A percentile compares a stretch with the other conserved stretches of the same genome.
phyloP scores from a whole-genome alignment of 1,284 basidiomycete genomes.

The Cutaneotrichosporon sp. region DNA sequence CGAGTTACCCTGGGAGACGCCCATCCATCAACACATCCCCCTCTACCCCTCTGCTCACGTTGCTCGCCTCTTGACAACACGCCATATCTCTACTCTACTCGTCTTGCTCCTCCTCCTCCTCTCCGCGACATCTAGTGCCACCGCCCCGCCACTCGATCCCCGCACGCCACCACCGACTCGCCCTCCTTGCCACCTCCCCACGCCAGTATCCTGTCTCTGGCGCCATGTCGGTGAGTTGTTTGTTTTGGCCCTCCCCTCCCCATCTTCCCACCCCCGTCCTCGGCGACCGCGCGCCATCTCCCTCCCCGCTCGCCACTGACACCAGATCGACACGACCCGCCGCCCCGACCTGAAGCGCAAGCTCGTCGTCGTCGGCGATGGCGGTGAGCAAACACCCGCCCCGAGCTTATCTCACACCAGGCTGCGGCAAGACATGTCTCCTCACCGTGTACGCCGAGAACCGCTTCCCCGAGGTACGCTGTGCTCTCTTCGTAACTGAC shows the following conservation, averaged over 20 bases:
- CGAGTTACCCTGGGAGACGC: neutral
- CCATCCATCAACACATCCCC: neutral
- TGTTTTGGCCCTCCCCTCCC: neutral
- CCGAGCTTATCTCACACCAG: conserved; percentile 30
- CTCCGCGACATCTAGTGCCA: neutral
- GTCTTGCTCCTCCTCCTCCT: neutral
- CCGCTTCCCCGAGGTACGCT: conserved; percentile 86
- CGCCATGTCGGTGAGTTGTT: neutral
- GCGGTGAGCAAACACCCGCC: conserved; percentile 34
- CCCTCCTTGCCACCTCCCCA: neutral
- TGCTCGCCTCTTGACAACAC: too few species aligned
- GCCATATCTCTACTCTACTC: neutral
- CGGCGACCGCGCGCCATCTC: neutral
- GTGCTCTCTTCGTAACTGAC: neutral
- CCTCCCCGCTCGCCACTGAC: neutral
- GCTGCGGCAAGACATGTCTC: conserved; percentile 64
- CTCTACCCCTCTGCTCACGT: too few species aligned
- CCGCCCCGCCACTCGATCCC: neutral
- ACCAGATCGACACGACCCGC: conserved; percentile 16
- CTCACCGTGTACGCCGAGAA: conserved; percentile 80
- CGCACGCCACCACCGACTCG: neutral
- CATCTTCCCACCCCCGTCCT: neutral
- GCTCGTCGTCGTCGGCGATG: conserved; percentile 73
- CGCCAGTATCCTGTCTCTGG: neutral
- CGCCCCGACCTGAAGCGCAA: conserved; percentile 83